Evolutionary conservation across 2,329 filamentous ascomycete species (phyloP).

Genomic region (Lachnellula willkommii): DNA sequence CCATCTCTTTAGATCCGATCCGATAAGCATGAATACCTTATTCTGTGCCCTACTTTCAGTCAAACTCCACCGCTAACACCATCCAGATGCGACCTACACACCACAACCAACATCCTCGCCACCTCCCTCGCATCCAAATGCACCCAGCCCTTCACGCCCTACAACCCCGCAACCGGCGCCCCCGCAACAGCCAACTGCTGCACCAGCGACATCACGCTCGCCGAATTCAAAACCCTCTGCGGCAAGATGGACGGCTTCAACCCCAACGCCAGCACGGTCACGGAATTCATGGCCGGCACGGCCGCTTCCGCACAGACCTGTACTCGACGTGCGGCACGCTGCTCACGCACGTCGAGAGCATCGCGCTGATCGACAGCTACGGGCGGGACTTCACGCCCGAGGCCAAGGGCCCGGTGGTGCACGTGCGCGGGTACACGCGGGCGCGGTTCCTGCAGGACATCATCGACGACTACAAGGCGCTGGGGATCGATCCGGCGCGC

Average conservation of each 20-base stretch:
- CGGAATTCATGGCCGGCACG: conserved; percentile 17
- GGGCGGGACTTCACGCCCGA: conserved; percentile 21
- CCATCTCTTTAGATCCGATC: too few relatives aligned
- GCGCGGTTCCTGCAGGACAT: conserved; percentile 19
- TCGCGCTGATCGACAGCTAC: conserved; percentile 18
- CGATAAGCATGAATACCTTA: too few relatives aligned
- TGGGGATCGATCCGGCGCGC: conserved; percentile 12
- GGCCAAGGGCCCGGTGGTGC: conserved; percentile 12
- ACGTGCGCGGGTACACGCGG: conserved; percentile 19
- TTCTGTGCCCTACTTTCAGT: too few relatives aligned
- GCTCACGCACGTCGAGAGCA: conserved; percentile 16
- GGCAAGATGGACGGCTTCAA: conserved; percentile 22
- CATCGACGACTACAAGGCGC: conserved; percentile 15
- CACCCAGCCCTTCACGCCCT: conserved; percentile 14
- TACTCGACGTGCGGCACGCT: conserved; percentile 20
- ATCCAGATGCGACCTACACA: conserved; percentile 20
- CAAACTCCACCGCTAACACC: too few relatives aligned
- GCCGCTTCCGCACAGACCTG: conserved; percentile 17
- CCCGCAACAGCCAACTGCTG: conserved; percentile 17
- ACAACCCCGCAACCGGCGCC: conserved; percentile 3
- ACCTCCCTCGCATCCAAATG: conserved; percentile 16
- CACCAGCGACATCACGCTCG: conserved; percentile 19
- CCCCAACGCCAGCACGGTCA: conserved; percentile 13
- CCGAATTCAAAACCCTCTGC: conserved; percentile 16
- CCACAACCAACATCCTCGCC: conserved; percentile 19